These are phyloP conservation scores for Chloropicon primus DNA, from an alignment of 139 green algal genomes.

Conservation along the genomic window DNA sequence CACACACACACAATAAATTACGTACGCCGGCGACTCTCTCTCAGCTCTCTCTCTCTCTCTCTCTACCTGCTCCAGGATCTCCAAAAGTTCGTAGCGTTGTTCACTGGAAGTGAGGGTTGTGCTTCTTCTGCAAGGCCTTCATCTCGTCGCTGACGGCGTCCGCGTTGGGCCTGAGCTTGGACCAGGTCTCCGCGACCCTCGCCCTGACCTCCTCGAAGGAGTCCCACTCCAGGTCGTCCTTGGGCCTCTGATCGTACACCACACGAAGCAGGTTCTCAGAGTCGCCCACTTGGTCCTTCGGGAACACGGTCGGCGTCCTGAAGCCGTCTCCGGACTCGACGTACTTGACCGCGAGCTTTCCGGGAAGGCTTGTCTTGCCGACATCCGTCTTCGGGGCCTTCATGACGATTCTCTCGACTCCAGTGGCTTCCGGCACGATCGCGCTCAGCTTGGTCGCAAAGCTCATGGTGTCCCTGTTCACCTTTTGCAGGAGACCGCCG, in stretches of 20 bases:
- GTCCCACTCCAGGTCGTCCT: not conserved
- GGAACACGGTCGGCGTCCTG: not conserved
- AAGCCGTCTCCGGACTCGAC: not conserved
- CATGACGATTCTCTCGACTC: conserved; percentile 54
- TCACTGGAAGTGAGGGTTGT: not conserved
- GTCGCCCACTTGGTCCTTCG: not conserved
- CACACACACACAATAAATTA: too few species aligned
- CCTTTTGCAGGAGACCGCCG: conserved; percentile 72
- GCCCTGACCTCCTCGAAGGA: not conserved
- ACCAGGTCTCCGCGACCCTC: not conserved
- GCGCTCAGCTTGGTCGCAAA: conserved; percentile 83
- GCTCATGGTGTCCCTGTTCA: conserved; percentile 81
- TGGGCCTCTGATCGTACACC: not conserved
- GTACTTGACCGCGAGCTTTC: conserved; percentile 2
- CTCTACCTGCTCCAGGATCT: too few species aligned
- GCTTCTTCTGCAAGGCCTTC: not conserved
- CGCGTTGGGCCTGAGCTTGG: not conserved
- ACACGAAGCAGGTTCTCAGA: not conserved
- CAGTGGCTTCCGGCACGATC: conserved; percentile 39
- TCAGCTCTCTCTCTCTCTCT: too few species aligned
- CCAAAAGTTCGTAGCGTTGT: too few species aligned
- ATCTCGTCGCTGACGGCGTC: not conserved
- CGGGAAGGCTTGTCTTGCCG: conserved; percentile 57
- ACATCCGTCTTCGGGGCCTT: conserved; percentile 56
- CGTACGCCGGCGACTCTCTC: too few species aligned